Evolutionary conservation across 768 basidiomycete species (phyloP), one percentile per base, ranked within the genome.

Genomic region (Phylloporus sp.): DNA sequence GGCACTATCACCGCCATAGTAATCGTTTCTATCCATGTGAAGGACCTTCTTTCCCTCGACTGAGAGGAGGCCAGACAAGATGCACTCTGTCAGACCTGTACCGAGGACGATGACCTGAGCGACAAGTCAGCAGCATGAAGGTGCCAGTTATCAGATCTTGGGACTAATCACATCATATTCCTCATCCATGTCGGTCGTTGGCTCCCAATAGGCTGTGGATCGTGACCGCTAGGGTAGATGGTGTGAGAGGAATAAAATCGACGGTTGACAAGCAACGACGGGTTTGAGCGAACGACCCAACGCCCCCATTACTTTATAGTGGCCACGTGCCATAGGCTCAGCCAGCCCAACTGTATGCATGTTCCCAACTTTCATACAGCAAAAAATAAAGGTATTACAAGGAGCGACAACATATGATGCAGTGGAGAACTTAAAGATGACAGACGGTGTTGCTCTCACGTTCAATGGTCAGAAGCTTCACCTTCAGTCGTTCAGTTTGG

Each of bases 11-110:
- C 90, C 96, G 36, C 96, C 96, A 53, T 99, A 99, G 71, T 99
- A 99, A 69, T 99, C 95, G 62, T 98, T 98, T 61, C 91, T 78
- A 70, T 95, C 93, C 79, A 96, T 97, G 70, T 99, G 96, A 41
- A 99, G 82, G 61, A 99, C 96, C 74, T 98, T 99, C 80, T 98
- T 97, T 54, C 96, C 95, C 68, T 97, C 96, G 36, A 97, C 95
- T n/a, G 95, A 98, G 59, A 99, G 77, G 59, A 99, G 72, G 29
- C 96, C 96, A 14, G 96, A 98, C 52, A 99, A 82, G 67, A 98
- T 94, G 72, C 96, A 98, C 69, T 99, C 96, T 23, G 95, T 97
- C 63, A 99, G 74, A 52, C 96, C 96, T 52, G 96, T 99, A 50
- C 96, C 96, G 60, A 98, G 80, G 54, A 93, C 86, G 67, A 91